phyloP scores from a whole-genome alignment of 208 protist genomes.

The Acanthamoeba divionensis region DNA sequence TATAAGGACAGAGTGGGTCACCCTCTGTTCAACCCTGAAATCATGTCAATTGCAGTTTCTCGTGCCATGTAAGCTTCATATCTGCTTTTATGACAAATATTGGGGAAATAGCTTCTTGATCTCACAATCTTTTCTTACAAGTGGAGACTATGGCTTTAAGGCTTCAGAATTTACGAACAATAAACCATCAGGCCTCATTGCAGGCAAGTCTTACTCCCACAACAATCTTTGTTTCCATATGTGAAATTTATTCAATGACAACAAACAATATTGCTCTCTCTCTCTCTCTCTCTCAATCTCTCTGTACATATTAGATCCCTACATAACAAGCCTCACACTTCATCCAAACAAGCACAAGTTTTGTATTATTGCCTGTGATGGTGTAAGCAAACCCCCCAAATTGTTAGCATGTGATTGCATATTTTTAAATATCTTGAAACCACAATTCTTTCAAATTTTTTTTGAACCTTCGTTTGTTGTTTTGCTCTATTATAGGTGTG shows the following conservation, averaged over 20 bases:
- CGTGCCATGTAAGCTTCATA: neutral
- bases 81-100: neutral
- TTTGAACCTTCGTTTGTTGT: neutral
- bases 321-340: neutral
- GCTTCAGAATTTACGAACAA: neutral
- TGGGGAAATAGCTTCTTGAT: neutral
- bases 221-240: neutral
- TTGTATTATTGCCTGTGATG: constrained; percentile 22
- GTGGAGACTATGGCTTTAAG: constrained; percentile 38
- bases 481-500: neutral
- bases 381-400: neutral
- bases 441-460: no score
- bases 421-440: neutral
- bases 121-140: neutral
- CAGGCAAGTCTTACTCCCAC: neutral
- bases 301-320: neutral
- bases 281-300: neutral
- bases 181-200: neutral
- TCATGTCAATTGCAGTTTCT: constrained; percentile 43
- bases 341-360: constrained; percentile 9
- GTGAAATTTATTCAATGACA: no score
- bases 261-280: no score
- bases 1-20: constrained; percentile 7
- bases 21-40: constrained; percentile 8
- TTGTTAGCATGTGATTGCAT: neutral